phyloP scores from a whole-genome alignment of 306 rosid species.

The Cyclanthera cordifolia region DNA sequence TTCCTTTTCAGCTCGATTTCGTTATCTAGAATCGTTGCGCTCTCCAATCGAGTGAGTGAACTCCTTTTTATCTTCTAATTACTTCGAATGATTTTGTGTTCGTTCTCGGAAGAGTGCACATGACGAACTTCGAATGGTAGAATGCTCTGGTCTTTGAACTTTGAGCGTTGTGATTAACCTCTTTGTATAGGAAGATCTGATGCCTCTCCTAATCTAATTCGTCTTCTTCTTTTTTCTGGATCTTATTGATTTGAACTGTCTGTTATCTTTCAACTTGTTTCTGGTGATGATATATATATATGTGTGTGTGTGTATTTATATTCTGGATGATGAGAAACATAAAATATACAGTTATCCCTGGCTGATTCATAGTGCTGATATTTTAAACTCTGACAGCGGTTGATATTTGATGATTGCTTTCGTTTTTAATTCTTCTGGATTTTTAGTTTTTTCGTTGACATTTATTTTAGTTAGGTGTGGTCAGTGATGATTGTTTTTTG shows the following conservation, averaged over 20 bases:
- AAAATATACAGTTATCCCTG: conserved; percentile 15
- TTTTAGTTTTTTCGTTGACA: background rate
- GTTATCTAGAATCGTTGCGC: no score
- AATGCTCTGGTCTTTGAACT: conserved; percentile 19
- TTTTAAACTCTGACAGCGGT: conserved; percentile 11
- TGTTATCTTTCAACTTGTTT: no score
- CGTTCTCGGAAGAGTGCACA: conserved; percentile 4
- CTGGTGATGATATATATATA: no score
- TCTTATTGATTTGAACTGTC: no score
- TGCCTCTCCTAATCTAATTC: conserved; percentile 17
- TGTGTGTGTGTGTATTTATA: background rate
- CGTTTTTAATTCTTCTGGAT: background rate
- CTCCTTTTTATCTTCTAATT: background rate
- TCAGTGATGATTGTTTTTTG: conserved; percentile 39
- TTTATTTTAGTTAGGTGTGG: background rate
- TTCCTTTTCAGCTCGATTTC: no score
- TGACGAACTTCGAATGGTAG: conserved; percentile 28
- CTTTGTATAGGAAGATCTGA: conserved; percentile 50
- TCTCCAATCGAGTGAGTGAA: background rate
- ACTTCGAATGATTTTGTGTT: background rate
- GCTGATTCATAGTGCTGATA: conserved; percentile 10
- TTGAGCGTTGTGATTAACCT: conserved; percentile 28
- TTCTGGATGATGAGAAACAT: conserved; percentile 2
- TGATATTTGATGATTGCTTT: no score
- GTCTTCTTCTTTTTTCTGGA: background rate